Percentiles rank a stretch among this genome's conserved stretches.
Conservation (phyloP, 2,329 filamentous ascomycete species). For the Sclerotinia sclerotiorum region DNA sequence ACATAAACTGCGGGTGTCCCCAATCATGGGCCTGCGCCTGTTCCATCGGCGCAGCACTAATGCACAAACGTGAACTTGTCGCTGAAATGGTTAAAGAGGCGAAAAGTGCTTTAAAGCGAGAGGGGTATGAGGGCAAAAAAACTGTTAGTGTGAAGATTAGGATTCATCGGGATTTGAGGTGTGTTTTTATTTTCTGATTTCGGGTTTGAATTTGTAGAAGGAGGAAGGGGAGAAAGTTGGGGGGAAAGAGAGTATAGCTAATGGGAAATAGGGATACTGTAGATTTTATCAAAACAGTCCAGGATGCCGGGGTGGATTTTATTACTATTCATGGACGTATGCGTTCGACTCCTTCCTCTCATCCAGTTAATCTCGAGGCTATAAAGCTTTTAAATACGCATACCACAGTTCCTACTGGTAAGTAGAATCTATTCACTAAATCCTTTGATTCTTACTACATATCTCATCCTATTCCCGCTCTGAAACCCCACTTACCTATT, state of each 20-base stretch:
- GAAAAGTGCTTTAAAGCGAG: conserved; percentile 50
- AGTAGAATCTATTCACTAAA: too few relatives aligned
- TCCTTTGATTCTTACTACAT: too few relatives aligned
- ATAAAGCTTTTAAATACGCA: conserved; percentile 44
- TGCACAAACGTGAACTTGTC: conserved; percentile 65
- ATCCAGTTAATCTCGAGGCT: conserved; percentile 61
- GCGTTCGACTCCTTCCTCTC: conserved; percentile 58
- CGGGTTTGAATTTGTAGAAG: background rate
- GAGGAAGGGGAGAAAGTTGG: accelerated
- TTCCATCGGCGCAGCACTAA: conserved; percentile 66
- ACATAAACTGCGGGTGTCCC: conserved; percentile 72
- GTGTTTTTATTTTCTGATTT: background rate
- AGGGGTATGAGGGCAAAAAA: conserved; percentile 53
- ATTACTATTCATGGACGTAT: conserved; percentile 70
- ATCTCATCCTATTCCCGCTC: too few relatives aligned
- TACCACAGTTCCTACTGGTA: background rate
- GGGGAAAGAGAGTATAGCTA: background rate
- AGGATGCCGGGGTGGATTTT: conserved; percentile 62
- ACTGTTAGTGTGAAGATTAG: conserved; percentile 69
- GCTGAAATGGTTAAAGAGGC: conserved; percentile 62
- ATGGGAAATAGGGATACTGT: conserved; percentile 44
- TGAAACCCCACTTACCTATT: too few relatives aligned
- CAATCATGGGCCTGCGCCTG: conserved; percentile 72
- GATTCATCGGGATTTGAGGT: conserved; percentile 61
- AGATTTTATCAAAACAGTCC: conserved; percentile 62